Conservation (phyloP, 2,329 filamentous ascomycete genomes). For the Dactylellina leptospora region DNA sequence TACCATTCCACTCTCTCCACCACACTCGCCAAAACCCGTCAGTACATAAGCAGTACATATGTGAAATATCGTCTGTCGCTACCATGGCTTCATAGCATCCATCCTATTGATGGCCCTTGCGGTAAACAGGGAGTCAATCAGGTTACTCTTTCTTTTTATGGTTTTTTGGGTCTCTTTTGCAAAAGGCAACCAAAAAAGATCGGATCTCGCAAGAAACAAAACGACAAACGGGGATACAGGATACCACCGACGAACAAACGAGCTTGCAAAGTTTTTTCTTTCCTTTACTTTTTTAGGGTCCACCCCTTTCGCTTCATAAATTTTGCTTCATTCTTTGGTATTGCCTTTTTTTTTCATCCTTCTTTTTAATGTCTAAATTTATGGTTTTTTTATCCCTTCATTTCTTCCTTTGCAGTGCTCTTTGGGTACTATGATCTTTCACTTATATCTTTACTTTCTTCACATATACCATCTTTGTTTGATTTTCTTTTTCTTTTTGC, state of each 20-base stretch:
- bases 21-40: slow-evolving; percentile 47
- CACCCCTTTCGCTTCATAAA: slow-evolving; percentile 18
- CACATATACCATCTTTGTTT: slow-evolving; percentile 9
- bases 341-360: slow-evolving; percentile 11
- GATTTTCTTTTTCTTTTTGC: too few species aligned
- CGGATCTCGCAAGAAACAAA: slow-evolving; percentile 17
- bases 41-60: slow-evolving; percentile 14
- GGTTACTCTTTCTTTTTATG: neutral
- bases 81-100: too few species aligned
- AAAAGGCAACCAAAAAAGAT: slow-evolving; percentile 13
- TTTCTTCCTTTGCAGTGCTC: neutral
- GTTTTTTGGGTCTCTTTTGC: neutral
- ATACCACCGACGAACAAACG: neutral
- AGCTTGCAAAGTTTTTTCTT: neutral
- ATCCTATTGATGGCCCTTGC: too few species aligned
- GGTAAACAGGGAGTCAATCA: neutral
- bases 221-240: neutral
- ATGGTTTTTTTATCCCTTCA: slow-evolving; percentile 22
- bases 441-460: slow-evolving; percentile 5
- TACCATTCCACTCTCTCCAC: slow-evolving; percentile 37
- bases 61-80: too few species aligned
- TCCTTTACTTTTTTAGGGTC: neutral
- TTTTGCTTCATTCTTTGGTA: slow-evolving; percentile 11
- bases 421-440: neutral
- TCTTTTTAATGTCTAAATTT: slow-evolving; percentile 53